Evolutionary conservation across 2,329 filamentous ascomycete species (phyloP), one percentile per base, ranked within the genome.

Genomic region (Arthroderma uncinatum): DNA sequence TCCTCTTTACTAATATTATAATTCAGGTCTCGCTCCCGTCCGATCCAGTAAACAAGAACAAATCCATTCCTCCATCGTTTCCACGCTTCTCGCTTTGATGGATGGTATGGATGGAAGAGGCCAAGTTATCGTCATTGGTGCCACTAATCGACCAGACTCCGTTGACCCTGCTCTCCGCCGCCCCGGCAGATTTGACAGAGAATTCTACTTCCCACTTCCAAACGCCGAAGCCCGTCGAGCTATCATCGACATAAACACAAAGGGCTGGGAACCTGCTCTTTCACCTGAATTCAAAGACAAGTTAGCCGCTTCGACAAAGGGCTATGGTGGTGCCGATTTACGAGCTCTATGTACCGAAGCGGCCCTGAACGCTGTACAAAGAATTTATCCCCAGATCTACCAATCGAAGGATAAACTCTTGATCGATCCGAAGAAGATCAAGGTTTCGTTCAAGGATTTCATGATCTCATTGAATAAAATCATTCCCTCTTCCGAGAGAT

Each of bases 111-210:
- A 96, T 67, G 91, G 90, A n/a, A 85, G 91, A 69, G 92, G 92
- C 30, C 93, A 98, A 71, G 93, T 98, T 60, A 95, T 98, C 68
- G 91, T 98, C 36, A 97, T 98, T 66, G 93, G 93, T 63, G 93
- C 93, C n/a, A 94, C 93, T 66, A 98, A 98, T 82, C 84, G 93
- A 64, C 93, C 93, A 64, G 97, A 97, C 82, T 97, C 93, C 1
- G 96, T 98, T 70, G 93, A 98, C 67, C 93, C 93, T 62, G 93
- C 93, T 58, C 86, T 98, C 58, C 89, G 93, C 76, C 92, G 93
- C 74, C 97, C 95, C 76, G 93, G 93, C 44, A 86, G 93, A 54
- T 98, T 98, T 67, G 93, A 98, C 69, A 81, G 93, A 70, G 94
- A 98, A 71, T 98, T 98, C 66, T 97, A 97, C 74, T 98, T 98